Evolutionary conservation across 805 yeast genomes (phyloP), one percentile per base, ranked within the genome.

Genomic region (Nakazawaea holstii): DNA sequence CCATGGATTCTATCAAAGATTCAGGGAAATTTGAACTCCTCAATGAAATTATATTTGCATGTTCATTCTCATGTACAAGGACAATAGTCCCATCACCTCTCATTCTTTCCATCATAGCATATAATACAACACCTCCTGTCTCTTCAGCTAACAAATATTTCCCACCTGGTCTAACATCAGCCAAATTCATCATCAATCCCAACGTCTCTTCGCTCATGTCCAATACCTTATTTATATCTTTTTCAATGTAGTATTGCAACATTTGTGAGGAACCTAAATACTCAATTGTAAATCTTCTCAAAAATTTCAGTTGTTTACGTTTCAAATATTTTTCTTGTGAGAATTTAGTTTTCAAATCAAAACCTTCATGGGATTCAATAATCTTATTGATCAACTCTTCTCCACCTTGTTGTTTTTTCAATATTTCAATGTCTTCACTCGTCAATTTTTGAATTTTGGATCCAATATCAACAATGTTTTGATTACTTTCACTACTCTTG

Each of bases 251-350:
- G 57, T 81, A 86, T 49, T 87, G 83, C 38, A 92, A 64, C 51
- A 94, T 69, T 51, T 80, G 82, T 6, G 86, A 77, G 17, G 87
- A 69, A 15, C 89, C 84, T 43, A 94, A 65, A 54, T 82, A 80
- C 54, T 87, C 88, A 14, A 95, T 82, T 1, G 90, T 84, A 68
- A 94, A 92, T 57, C 88, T 77, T 61, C 95, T 79, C 49, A 88
- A 76, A 61, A 87, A 94, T 69, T 94, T 94, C 62, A 85, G 90
- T 65, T 89, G 95, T 66, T 94, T 94, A 58, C 99, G 79, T 53
- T 84, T 83, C 57, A 92, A 66, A 64, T 94, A 94, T 67, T 94
- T 94, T 55, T 87, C 96, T 64, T 94, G 97, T 1, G 97, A 88
- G 59, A 77, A 88, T 28, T 82, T 70, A 6, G 98, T 94, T 65